Evolutionary conservation across 2,329 filamentous ascomycete genomes (phyloP), one percentile per base, ranked within the genome.

Genomic region (Sordariomycetes sp.): DNA sequence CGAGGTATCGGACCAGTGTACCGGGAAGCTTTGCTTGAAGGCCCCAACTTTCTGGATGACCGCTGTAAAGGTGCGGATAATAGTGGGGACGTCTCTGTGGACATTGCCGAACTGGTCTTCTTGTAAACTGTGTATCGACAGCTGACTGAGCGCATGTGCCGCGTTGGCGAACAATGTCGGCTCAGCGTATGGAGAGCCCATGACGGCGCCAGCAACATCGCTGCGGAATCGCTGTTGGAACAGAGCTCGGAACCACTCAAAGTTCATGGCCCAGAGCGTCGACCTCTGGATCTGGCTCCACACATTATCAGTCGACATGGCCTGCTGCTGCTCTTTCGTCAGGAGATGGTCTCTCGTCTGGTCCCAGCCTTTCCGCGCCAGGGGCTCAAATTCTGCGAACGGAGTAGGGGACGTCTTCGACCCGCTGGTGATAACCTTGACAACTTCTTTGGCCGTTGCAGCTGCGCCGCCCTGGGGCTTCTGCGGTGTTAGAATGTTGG

Each of bases 31-130:
- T 7, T 55, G 54, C 42, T 77, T 68, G 50, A 93, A 86, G 2
- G 53, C 59, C 47, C 94, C 81, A 4, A 94, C 62, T 43, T 76
- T 76, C 35, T 64, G 69, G 36, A 87, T 78, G 1, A 83, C 77
- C 1, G 55, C 46, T 1, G 85, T 88, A 40, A 93, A 74, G 2
- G 77, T 75, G 30, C 81, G 74, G 33, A 95, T 75, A 37, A 94
- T 79, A 32, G 61, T 61, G 1, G 83, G 75, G 3, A 96, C 77
- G 42, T 92, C 84, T 28, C 78, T 70, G 44, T 93, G 82, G n/a
- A 93, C 90, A 45, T 85, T 83, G 11, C 90, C 90, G 50, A 79
- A 92, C 30, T 72, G 71, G 53, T 96, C 90, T 55, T 96, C 88
- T 4, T 66, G 64, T 35, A 95, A 59, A 55, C 83, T 90, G 41